Evolutionary conservation across 805 yeast species (phyloP).

Genomic region (Maudiozyma pseudohumilis): DNA sequence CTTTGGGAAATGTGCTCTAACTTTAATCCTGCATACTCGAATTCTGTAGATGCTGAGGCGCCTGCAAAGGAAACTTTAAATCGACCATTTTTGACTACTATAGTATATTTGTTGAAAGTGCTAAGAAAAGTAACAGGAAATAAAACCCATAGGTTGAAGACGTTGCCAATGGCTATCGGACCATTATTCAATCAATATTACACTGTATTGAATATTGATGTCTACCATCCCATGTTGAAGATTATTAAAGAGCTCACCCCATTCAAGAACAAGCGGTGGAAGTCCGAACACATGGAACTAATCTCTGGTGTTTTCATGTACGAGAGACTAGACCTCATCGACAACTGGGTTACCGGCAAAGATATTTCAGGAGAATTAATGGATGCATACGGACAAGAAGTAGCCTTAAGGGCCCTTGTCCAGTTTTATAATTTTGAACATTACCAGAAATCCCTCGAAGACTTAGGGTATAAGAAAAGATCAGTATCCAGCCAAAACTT

Average conservation of each 20-base stretch:
- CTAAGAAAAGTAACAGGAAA: slow-evolving; percentile 50
- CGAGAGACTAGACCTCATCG: slow-evolving; percentile 60
- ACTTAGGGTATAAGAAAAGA: slow-evolving; percentile 39
- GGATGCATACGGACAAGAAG: slow-evolving; percentile 76
- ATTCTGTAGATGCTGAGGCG: not conserved
- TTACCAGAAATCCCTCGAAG: slow-evolving; percentile 43
- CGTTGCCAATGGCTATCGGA: slow-evolving; percentile 27
- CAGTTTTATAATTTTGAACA: slow-evolving; percentile 63
- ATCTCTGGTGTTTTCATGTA: slow-evolving; percentile 79
- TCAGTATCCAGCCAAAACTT: slow-evolving; percentile 1
- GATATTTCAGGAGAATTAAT: slow-evolving; percentile 67
- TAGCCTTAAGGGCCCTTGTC: slow-evolving; percentile 66
- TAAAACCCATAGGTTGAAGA: slow-evolving; percentile 55
- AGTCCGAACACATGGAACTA: slow-evolving; percentile 83
- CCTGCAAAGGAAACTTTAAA: slow-evolving; percentile 1
- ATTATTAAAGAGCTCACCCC: slow-evolving; percentile 75
- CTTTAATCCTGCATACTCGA: slow-evolving; percentile 9
- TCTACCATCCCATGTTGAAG: slow-evolving; percentile 63
- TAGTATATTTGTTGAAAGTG: slow-evolving; percentile 33
- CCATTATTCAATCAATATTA: slow-evolving; percentile 31
- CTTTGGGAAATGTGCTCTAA: slow-evolving; percentile 25
- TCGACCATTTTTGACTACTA: slow-evolving; percentile 11
- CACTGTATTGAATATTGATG: slow-evolving; percentile 47
- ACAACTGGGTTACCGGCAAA: slow-evolving; percentile 80
- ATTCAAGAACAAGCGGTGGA: slow-evolving; percentile 91